These are phyloP conservation scores for Sedum album DNA, from an alignment of 164 flowering plant species.

Conservation along the genomic window DNA sequence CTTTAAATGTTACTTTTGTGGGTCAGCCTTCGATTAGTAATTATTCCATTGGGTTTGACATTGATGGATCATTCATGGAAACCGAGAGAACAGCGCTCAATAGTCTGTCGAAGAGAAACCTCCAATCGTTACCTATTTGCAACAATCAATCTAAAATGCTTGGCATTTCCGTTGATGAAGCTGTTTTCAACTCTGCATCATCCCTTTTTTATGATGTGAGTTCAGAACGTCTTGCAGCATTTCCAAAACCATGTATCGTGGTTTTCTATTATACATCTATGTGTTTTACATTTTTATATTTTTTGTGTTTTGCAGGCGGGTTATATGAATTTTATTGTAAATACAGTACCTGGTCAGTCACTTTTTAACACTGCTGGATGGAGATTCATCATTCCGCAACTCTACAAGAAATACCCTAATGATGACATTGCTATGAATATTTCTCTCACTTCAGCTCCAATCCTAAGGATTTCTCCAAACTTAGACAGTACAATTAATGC, in stretches of 20 bases:
- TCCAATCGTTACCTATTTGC: conserved; percentile 24
- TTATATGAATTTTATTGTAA: conserved; percentile 74
- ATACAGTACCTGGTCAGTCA: conserved; percentile 73
- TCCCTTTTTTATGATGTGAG: conserved; percentile 55
- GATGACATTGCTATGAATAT: conserved; percentile 73
- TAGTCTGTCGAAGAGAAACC: conserved; percentile 6
- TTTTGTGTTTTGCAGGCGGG: conserved; percentile 40
- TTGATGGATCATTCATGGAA: conserved; percentile 63
- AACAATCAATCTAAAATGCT: conserved; percentile 54
- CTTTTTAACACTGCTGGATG: conserved; percentile 87
- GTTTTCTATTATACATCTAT: neutral
- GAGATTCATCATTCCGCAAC: conserved; percentile 78
- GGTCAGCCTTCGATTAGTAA: conserved; percentile 43
- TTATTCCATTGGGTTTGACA: conserved; percentile 64
- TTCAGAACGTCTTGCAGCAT: neutral
- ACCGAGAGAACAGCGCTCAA: conserved; percentile 11
- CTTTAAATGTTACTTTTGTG: conserved; percentile 63
- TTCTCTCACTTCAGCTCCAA: conserved; percentile 64
- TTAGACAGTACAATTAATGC: conserved; percentile 43
- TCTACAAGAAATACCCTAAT: conserved; percentile 83
- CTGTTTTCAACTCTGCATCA: conserved; percentile 64
- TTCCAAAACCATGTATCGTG: neutral
- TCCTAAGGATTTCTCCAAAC: conserved; percentile 33
- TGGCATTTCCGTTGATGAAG: conserved; percentile 64
- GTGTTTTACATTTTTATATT: neutral